Conservation (phyloP, 31 red algal species). For the Odonthalia washingtoniensis region DNA sequence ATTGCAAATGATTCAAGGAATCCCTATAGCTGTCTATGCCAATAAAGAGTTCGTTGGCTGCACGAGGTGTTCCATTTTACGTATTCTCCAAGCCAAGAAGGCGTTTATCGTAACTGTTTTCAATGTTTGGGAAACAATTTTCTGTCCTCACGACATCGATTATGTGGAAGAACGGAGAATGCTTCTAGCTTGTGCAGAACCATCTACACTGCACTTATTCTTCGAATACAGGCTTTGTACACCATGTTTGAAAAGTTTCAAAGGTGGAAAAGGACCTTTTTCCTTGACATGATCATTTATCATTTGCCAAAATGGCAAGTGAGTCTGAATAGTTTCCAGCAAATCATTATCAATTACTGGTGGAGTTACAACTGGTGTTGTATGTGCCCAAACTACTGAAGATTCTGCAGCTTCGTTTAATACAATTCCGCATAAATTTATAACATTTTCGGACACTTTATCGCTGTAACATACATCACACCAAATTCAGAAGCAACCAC, state of each 20-base stretch:
- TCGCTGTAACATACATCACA: background rate
- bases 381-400: constrained; percentile 42
- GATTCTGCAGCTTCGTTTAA: background rate
- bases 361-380: background rate
- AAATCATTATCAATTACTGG: background rate
- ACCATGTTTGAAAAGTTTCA: constrained; percentile 15
- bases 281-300: background rate
- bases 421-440: background rate
- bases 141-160: background rate
- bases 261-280: background rate
- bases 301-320: background rate
- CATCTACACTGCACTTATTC: background rate
- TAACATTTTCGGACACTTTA: background rate
- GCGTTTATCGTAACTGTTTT: background rate
- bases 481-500: constrained; percentile 6
- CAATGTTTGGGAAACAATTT: constrained; percentile 8
- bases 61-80: background rate
- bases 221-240: constrained; percentile 7
- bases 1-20: no score
- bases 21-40: no score
- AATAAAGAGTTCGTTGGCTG: no score
- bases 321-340: background rate
- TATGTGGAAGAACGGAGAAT: background rate
- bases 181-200: background rate
- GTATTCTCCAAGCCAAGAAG: background rate